Conservation (phyloP, 345 rosid genomes). For the Anastatica hierochuntica region DNA sequence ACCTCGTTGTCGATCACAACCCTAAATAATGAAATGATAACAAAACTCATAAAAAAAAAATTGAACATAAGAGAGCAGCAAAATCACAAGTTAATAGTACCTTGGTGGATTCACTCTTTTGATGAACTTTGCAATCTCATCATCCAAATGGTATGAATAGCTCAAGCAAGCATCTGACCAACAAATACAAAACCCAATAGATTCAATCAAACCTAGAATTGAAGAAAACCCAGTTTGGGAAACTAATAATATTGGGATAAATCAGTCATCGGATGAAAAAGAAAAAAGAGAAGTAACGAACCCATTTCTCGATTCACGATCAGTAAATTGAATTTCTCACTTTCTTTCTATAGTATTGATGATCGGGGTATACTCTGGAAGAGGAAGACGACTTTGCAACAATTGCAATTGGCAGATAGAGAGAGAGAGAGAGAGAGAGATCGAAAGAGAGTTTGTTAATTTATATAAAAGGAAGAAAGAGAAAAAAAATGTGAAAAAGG, state of each 20-base stretch:
- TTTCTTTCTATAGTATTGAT: background rate
- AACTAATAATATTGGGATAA: background rate
- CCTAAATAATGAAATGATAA: constrained; percentile 27
- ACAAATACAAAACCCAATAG: background rate
- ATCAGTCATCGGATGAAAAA: background rate
- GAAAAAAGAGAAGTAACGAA: constrained; percentile 5
- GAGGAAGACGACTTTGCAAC: constrained; percentile 17
- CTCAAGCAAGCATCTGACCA: constrained; percentile 47
- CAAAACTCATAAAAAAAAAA: background rate
- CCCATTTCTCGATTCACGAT: constrained; percentile 20
- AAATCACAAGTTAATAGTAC: constrained; percentile 23
- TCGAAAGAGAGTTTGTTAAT: constrained; percentile 5
- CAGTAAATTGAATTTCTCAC: too few relatives aligned
- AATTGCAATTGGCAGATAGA: too few relatives aligned
- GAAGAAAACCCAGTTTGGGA: constrained; percentile 15
- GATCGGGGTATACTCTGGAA: background rate
- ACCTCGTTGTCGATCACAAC: constrained; percentile 84
- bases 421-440: constrained; percentile 9
- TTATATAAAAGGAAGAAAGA: background rate
- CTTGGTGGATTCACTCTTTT: constrained; percentile 90
- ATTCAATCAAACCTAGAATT: background rate
- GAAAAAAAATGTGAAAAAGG: too few relatives aligned
- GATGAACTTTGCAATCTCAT: constrained; percentile 75
- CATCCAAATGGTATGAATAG: constrained; percentile 58
- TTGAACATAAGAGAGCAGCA: background rate